Conservation (phyloP, 1,284 basidiomycete species). For the Apiotrichum laibachii region DNA sequence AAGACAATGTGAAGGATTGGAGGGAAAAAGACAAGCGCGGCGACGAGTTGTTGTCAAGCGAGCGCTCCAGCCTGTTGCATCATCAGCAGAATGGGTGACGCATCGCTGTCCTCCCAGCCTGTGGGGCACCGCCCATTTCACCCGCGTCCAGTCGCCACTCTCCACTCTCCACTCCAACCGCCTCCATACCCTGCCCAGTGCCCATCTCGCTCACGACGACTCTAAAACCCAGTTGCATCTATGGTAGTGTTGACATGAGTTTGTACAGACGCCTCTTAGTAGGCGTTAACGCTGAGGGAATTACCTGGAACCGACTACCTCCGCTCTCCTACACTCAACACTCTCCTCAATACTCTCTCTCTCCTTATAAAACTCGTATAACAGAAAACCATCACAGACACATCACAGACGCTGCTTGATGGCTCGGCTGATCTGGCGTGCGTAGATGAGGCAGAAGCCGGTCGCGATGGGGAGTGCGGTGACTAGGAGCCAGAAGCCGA, state of each 20-base stretch:
- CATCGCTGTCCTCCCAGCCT: not conserved
- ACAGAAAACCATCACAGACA: not conserved
- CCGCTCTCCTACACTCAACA: not conserved
- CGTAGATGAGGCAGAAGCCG: conserved; percentile 45
- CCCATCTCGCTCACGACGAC: not conserved
- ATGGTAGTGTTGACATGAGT: conserved; percentile 1
- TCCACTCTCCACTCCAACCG: no score
- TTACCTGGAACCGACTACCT: not conserved
- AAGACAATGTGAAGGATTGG: no score
- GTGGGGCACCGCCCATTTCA: no score
- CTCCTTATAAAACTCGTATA: not conserved
- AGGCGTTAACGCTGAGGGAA: not conserved
- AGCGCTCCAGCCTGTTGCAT: not conserved
- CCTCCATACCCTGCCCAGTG: no score
- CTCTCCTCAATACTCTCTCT: not conserved
- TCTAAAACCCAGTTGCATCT: not conserved
- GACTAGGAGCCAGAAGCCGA: conserved; percentile 49
- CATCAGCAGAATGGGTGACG: not conserved
- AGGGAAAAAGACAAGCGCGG: no score
- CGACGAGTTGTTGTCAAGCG: no score
- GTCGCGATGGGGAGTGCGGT: conserved; percentile 46
- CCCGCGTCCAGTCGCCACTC: no score
- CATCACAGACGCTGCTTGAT: conserved; percentile 39
- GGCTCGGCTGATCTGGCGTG: conserved; percentile 39
- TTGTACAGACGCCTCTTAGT: not conserved